Conservation (phyloP, 2,329 filamentous ascomycete genomes). For the Fusarium algeriense region DNA sequence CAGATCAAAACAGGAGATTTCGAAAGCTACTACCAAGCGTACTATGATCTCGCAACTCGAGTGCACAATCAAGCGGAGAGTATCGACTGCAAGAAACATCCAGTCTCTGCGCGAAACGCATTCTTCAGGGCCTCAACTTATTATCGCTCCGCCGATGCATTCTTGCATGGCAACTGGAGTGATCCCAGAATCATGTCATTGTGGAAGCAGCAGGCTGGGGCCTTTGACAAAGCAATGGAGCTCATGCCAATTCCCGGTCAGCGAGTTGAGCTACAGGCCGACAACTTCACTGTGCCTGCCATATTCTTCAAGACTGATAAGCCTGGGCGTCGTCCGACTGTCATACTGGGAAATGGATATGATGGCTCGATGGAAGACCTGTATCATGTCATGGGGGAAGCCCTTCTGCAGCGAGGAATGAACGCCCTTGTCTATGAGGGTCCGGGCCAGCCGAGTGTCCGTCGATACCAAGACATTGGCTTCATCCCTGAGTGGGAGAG, state of each 20-base stretch:
- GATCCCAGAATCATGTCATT: constrained; percentile 56
- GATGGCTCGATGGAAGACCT: constrained; percentile 60
- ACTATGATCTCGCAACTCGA: constrained; percentile 42
- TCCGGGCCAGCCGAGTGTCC: constrained; percentile 58
- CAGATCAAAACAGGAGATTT: constrained; percentile 43
- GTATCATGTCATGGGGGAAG: constrained; percentile 53
- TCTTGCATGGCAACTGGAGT: constrained; percentile 55
- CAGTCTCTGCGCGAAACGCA: constrained; percentile 43
- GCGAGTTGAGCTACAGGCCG: constrained; percentile 48
- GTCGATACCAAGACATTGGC: constrained; percentile 55
- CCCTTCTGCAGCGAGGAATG: constrained; percentile 56
- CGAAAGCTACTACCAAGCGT: constrained; percentile 42
- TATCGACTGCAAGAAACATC: constrained; percentile 37
- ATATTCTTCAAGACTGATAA: constrained; percentile 51
- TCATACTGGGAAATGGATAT: constrained; percentile 58
- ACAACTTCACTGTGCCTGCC: constrained; percentile 52
- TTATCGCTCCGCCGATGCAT: constrained; percentile 58
- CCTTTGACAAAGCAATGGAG: constrained; percentile 55
- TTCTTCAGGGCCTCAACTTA: constrained; percentile 57
- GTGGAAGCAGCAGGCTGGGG: constrained; percentile 53
- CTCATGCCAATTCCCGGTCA: constrained; percentile 53
- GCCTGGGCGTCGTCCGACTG: constrained; percentile 49
- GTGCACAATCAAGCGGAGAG: constrained; percentile 36
- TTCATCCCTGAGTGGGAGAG: constrained; percentile 60
- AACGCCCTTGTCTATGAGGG: constrained; percentile 62